Conservation (phyloP, 805 yeast genomes). For the Wickerhamomyces silvicola region DNA sequence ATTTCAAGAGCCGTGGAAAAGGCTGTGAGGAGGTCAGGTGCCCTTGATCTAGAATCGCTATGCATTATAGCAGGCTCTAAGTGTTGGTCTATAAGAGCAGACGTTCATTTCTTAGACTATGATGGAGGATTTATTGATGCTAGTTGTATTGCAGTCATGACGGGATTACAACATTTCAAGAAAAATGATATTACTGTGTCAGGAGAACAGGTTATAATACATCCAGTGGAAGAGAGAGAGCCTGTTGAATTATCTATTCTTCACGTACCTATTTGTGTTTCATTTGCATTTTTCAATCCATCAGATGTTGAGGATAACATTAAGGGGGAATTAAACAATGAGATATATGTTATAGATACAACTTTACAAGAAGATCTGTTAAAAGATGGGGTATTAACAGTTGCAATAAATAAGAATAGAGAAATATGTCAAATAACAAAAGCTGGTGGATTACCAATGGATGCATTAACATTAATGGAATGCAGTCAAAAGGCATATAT, state of each 20-base stretch:
- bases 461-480: slow-evolving; percentile 59
- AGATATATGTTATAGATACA: slow-evolving; percentile 69
- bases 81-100: slow-evolving; percentile 90
- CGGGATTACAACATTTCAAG: slow-evolving; percentile 74
- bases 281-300: slow-evolving; percentile 81
- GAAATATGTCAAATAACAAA: slow-evolving; percentile 88
- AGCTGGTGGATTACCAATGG: slow-evolving; percentile 84
- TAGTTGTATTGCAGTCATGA: slow-evolving; percentile 83
- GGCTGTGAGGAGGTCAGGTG: slow-evolving; percentile 84
- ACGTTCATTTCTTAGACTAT: slow-evolving; percentile 78
- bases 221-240: slow-evolving; percentile 69
- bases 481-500: slow-evolving; percentile 61
- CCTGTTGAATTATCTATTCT: slow-evolving; percentile 81
- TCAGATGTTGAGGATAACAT: slow-evolving; percentile 57
- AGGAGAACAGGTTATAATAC: slow-evolving; percentile 60
- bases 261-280: slow-evolving; percentile 85
- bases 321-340: slow-evolving; percentile 56
- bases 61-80: slow-evolving; percentile 88
- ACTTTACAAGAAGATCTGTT: slow-evolving; percentile 68
- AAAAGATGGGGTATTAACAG: slow-evolving; percentile 72
- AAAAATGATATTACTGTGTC: slow-evolving; percentile 77
- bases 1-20: slow-evolving; percentile 83
- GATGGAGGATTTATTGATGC: slow-evolving; percentile 94
- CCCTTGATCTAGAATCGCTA: slow-evolving; percentile 82
- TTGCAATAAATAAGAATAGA: slow-evolving; percentile 83